Evolutionary conservation across 805 yeast genomes (phyloP).

Genomic region (Peterozyma toletana): DNA sequence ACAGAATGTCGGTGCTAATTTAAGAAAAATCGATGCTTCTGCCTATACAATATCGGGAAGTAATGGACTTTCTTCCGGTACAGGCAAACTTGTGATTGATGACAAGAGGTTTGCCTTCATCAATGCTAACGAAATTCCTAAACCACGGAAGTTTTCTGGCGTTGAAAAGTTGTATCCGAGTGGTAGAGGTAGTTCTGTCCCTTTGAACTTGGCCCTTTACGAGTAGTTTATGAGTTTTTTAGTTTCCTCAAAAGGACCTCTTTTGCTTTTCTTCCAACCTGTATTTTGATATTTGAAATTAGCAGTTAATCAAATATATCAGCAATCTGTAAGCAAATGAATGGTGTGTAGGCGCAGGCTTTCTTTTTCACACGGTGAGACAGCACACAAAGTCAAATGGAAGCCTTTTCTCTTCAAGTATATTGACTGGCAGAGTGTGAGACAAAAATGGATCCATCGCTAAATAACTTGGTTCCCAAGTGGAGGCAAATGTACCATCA

Average conservation of each 20-base stretch:
- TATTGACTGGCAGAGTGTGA: too few relatives aligned
- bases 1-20: constrained; percentile 39
- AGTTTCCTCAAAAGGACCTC: too few relatives aligned
- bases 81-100: constrained; percentile 39
- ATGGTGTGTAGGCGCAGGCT: too few relatives aligned
- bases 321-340: too few relatives aligned
- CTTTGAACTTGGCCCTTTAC: constrained; percentile 45
- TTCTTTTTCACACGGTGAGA: too few relatives aligned
- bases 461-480: constrained; percentile 39
- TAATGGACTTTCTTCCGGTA: constrained; percentile 15
- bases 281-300: too few relatives aligned
- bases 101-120: constrained; percentile 68
- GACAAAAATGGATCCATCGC: constrained; percentile 33
- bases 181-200: constrained; percentile 91
- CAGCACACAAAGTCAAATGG: too few relatives aligned
- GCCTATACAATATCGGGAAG: constrained; percentile 45
- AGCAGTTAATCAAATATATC: too few relatives aligned
- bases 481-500: constrained; percentile 42
- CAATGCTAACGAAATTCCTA: constrained; percentile 67
- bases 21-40: constrained; percentile 58
- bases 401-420: too few relatives aligned
- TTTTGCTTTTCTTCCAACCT: too few relatives aligned
- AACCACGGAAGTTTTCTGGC: constrained; percentile 76
- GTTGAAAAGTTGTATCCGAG: constrained; percentile 82
- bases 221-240: too few relatives aligned